Percentiles rank a stretch among this genome's conserved stretches.
phyloP scores from a whole-genome alignment of 169 alveolate genomes.

The Plasmodium knowlesi region DNA sequence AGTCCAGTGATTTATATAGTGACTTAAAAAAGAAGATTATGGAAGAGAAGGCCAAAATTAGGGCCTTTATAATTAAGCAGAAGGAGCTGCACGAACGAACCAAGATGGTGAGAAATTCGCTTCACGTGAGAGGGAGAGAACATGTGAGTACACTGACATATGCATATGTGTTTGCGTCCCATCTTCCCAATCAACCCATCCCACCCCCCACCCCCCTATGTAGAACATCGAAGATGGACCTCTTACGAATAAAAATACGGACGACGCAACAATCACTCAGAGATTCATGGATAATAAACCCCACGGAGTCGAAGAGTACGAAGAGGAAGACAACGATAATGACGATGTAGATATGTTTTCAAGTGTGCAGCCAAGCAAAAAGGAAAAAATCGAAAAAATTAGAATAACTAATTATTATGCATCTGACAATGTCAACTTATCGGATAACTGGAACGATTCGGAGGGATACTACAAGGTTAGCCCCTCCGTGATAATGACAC shows the following conservation, averaged over 20 bases:
- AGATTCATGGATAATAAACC: neutral
- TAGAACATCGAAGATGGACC: conserved; percentile 32
- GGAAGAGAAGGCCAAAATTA: conserved; percentile 80
- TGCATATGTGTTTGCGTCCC: neutral
- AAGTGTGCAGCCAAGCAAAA: conserved; percentile 49
- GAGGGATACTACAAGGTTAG: conserved; percentile 86
- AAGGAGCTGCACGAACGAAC: conserved; percentile 77
- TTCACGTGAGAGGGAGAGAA: neutral
- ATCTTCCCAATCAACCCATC: neutral
- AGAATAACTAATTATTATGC: conserved; percentile 55
- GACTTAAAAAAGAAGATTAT: conserved; percentile 78
- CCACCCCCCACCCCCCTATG: neutral
- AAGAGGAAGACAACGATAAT: conserved; percentile 40
- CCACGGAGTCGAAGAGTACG: neutral
- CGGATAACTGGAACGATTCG: conserved; percentile 88
- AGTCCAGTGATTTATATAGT: conserved; percentile 55
- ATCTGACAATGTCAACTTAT: conserved; percentile 75
- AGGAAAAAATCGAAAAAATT: conserved; percentile 39
- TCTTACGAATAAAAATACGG: conserved; percentile 19
- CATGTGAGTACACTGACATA: neutral
- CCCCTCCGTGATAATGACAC: neutral
- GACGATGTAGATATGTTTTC: conserved; percentile 73
- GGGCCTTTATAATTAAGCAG: conserved; percentile 81
- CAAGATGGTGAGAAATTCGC: conserved; percentile 41
- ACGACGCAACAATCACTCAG: neutral